phyloP scores from a whole-genome alignment of 2,329 filamentous ascomycete genomes.

The Phialocephala sp. region DNA sequence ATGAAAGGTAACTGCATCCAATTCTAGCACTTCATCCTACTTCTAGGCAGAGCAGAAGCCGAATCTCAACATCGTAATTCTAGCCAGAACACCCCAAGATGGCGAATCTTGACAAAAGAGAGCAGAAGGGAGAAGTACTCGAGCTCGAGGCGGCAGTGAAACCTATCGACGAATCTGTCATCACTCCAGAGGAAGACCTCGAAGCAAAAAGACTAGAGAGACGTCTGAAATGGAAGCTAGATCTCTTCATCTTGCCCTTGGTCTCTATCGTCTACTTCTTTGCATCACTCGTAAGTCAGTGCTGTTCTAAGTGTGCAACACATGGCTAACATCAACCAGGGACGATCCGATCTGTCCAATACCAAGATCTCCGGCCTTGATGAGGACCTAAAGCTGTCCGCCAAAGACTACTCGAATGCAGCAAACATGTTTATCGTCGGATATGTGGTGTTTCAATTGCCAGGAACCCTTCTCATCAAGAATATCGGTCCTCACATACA shows the following conservation, averaged over 20 bases:
- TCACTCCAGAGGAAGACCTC: background rate
- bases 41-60: background rate
- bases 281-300: background rate
- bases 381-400: background rate
- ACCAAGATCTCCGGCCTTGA: background rate
- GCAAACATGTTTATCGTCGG: background rate
- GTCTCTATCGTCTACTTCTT: slow-evolving; percentile 1
- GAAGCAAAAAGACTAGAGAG: background rate
- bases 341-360: background rate
- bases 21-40: background rate
- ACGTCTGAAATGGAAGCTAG: background rate
- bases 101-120: background rate
- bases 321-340: background rate
- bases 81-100: background rate
- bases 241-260: background rate
- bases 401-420: background rate
- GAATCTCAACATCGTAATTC: background rate
- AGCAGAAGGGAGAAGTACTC: background rate
- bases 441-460: background rate
- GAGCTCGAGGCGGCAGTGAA: background rate
- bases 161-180: background rate
- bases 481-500: background rate
- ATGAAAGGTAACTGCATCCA: background rate
- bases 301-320: background rate
- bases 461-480: background rate